Percentiles rank a stretch among this genome's conserved stretches.
These are phyloP conservation scores for Schwanniomyces sp. DNA, from an alignment of 805 yeast species.

Conservation along the genomic window DNA sequence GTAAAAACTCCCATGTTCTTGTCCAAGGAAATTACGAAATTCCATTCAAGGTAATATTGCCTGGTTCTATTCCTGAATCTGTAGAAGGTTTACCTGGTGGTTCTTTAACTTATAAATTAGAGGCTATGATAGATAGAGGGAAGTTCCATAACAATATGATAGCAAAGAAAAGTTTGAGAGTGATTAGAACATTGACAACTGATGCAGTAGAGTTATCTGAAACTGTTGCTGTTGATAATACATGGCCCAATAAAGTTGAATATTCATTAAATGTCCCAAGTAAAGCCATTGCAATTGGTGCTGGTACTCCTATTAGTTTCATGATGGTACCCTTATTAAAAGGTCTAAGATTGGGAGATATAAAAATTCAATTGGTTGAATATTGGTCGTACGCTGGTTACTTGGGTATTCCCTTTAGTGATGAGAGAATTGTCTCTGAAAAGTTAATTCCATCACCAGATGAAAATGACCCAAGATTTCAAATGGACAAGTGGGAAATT, in stretches of 20 bases:
- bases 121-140: conserved; percentile 81
- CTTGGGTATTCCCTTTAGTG: conserved; percentile 54
- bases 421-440: conserved; percentile 58
- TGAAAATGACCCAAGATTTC: conserved; percentile 43
- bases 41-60: conserved; percentile 82
- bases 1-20: conserved; percentile 36
- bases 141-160: conserved; percentile 65
- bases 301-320: conserved; percentile 67
- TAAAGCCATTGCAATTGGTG: conserved; percentile 88
- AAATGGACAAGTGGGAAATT: conserved; percentile 70
- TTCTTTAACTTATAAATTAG: conserved; percentile 66
- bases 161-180: conserved; percentile 71
- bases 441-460: conserved; percentile 47
- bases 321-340: conserved; percentile 77
- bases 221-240: conserved; percentile 89
- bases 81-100: conserved; percentile 88
- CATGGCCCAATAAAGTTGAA: conserved; percentile 94
- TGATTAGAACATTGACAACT: conserved; percentile 82
- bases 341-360: conserved; percentile 75
- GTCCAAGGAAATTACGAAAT: conserved; percentile 83
- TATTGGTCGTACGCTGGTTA: conserved; percentile 60
- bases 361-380: conserved; percentile 69
- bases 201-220: conserved; percentile 87
- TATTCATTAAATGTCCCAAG: conserved; percentile 84
- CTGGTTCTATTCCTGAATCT: conserved; percentile 84